Evolutionary conservation across 306 rosid genomes (phyloP), one percentile per base, ranked within the genome.

Genomic region (Cyamopsis tetragonoloba): DNA sequence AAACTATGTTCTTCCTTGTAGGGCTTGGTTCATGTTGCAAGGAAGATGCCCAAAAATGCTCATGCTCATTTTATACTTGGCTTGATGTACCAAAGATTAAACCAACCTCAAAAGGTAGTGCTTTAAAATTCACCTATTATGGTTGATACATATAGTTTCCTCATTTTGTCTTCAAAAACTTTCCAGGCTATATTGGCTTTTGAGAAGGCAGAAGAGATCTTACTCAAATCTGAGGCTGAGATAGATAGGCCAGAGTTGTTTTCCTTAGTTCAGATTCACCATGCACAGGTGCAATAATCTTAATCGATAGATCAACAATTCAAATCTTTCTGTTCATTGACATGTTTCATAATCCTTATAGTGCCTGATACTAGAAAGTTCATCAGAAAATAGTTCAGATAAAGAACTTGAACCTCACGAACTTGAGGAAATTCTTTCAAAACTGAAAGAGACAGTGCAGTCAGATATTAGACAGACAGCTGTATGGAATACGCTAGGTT

Each of bases 21-120:
- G 98, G 98, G 97, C 49, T 86, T 93, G 86, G 93, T 86, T 80
- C 98, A 93, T 77, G 98, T 93, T 57, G 85, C 97, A 46, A 86
- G 91, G 79, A 88, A 88, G 85, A 93, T 90, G 90, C 91, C 96
- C 5, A 93, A 93, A 82, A 93, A 93, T 81, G 98, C 98, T 64
- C 98, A 89, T 83, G 93, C 98, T 62, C 98, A 93, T 81, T 92
- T 88, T 80, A 84, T 93, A 30, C 95, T 89, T 61, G 98, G 98
- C 68, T 80, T 87, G 20, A 93, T 93, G 98, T 86, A 93, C 76
- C 98, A 93, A 84, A 86, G 98, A 69, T 75, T 93, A 82, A 91
- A 80, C 76, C 98, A 89, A 72, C 89, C 93, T 66, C 91, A 82
- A 44, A 93, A 93, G 98, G 98, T 81, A 55, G 68, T 30, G 17